Evolutionary conservation across 2,329 filamentous ascomycete genomes (phyloP), one percentile per base, ranked within the genome.

Genomic region (Hymenoscyphus fructigenus): DNA sequence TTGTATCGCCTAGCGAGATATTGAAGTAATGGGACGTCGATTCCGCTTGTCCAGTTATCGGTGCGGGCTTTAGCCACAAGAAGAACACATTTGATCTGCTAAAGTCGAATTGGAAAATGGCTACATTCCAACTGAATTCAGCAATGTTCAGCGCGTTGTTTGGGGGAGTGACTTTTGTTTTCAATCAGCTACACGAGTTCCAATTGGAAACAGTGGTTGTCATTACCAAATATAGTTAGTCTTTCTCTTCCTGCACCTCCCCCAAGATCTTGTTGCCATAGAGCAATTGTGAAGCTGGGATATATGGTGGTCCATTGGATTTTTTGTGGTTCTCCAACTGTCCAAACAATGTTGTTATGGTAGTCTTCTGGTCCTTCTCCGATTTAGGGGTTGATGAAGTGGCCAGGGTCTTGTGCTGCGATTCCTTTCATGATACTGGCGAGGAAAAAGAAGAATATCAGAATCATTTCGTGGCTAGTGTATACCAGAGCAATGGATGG

Each of bases 41-140:
- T 12, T 36, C 34, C 34, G 34, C 34, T 36, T 36, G 34, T 36
- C 34, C 34, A 2, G 34, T 36, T 36, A 10, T 36, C 34, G 34
- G 55, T 26, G 28, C 23, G 15, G 55, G 55, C 15, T 29, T 57
- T n/a, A 57, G 28, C 55, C 55, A 57, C 15, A 57, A 28, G 53
- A 57, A 57, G 15, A 26, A 57, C 15, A 57, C 55, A 57, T 57
- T 57, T 29, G 55, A 57, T 57, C 15, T 29, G 12, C 55, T 57
- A 14, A 57, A 26, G 15, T 57, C 55, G 28, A 57, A 57, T 29
- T 57, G 55, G 28, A 57, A 57, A 17, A 57, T 29, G 12, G 20
- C 55, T 17, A 57, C 55, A 57, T 57, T 57, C 55, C 55, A 57
- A 57, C 20, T 29, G 55, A 57, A 57, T 17, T 57, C 55, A 14